Conservation (phyloP, 2,329 filamentous ascomycete genomes). For the Colletotrichum sp. region DNA sequence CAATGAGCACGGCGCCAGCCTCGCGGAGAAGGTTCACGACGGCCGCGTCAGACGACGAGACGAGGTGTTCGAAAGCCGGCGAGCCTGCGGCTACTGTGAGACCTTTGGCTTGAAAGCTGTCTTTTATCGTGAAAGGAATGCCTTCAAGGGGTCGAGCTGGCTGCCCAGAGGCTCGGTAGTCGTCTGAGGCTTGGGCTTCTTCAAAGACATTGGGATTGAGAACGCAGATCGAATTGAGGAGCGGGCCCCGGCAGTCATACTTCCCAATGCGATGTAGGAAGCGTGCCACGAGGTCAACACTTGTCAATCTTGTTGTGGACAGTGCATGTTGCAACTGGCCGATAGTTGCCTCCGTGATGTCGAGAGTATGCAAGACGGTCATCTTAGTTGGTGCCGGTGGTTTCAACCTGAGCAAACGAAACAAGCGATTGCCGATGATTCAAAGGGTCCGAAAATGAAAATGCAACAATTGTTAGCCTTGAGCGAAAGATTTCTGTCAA, state of each 20-base stretch:
- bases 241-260: constrained; percentile 27
- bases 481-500: not conserved
- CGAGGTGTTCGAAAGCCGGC: constrained; percentile 54
- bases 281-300: constrained; percentile 30
- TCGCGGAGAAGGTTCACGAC: constrained; percentile 50
- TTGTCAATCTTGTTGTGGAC: constrained; percentile 17
- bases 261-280: constrained; percentile 29
- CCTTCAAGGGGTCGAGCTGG: constrained; percentile 47
- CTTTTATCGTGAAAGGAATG: constrained; percentile 63
- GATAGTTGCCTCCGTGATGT: constrained; percentile 30
- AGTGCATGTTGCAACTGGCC: constrained; percentile 27
- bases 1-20: constrained; percentile 56
- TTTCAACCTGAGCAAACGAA: not conserved
- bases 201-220: constrained; percentile 30
- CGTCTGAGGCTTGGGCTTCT: constrained; percentile 32
- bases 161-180: constrained; percentile 23
- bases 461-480: accelerated
- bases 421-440: not conserved
- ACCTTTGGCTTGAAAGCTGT: constrained; percentile 58
- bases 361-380: not conserved
- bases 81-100: constrained; percentile 60
- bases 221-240: constrained; percentile 30
- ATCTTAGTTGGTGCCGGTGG: not conserved
- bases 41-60: constrained; percentile 57
- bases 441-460: not conserved